phyloP scores from a whole-genome alignment of 2,329 filamentous ascomycete genomes.

The Arthrobotrys sinensis region DNA sequence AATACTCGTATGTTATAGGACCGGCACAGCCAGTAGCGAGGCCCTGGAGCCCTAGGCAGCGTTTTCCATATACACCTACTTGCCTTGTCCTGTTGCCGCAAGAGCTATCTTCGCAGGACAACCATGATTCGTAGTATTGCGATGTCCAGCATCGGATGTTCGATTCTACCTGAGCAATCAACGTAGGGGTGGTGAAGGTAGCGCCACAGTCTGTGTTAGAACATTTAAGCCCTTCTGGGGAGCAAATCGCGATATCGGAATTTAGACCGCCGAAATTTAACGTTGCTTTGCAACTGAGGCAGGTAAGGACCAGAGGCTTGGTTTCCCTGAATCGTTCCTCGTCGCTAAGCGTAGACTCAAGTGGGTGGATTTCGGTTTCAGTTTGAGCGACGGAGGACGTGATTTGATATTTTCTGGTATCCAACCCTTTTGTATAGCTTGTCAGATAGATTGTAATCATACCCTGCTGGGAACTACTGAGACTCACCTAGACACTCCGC shows the following conservation, averaged over 20 bases:
- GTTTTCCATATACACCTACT: constrained; percentile 89
- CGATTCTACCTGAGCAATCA: constrained; percentile 89
- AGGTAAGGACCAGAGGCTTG: constrained; percentile 81
- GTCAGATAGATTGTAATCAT: constrained; percentile 16
- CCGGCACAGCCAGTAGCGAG: constrained; percentile 87
- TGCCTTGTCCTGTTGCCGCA: constrained; percentile 90
- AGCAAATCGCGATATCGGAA: constrained; percentile 74
- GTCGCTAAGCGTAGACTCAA: constrained; percentile 95
- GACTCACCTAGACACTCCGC: constrained; percentile 83
- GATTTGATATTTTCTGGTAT: constrained; percentile 87
- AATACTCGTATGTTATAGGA: constrained; percentile 88
- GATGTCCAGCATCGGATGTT: constrained; percentile 84
- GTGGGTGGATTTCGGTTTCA: constrained; percentile 79
- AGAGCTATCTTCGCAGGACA: constrained; percentile 88
- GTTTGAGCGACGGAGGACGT: constrained; percentile 71
- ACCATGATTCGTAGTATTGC: constrained; percentile 92
- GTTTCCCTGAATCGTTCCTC: constrained; percentile 89
- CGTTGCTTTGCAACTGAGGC: constrained; percentile 81
- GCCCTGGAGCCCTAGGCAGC: constrained; percentile 89
- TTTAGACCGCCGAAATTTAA: constrained; percentile 84
- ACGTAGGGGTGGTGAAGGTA: constrained; percentile 77
- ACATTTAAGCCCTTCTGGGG: constrained; percentile 83
- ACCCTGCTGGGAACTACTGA: not conserved
- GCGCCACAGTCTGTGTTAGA: constrained; percentile 75
- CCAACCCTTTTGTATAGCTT: constrained; percentile 73